phyloP scores from a whole-genome alignment of 371 early-diverging fungal species.

The Gilbertella persicaria region DNA sequence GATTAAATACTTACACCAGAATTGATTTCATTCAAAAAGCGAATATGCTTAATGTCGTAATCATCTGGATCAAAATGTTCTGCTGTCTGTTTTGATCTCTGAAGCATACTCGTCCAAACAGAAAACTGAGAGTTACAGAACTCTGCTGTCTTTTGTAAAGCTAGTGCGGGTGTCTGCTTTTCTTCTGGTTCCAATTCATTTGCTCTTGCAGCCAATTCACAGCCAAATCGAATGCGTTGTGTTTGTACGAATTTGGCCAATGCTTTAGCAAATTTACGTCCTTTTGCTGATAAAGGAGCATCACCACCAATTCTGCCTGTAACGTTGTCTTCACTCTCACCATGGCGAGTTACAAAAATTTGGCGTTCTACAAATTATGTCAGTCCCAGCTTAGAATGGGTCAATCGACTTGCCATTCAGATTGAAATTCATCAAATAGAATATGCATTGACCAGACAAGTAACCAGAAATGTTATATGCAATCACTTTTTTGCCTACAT shows the following conservation, averaged over 20 bases:
- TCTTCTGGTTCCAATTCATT: slow-evolving; percentile 29
- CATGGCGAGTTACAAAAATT: slow-evolving; percentile 84
- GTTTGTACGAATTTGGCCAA: slow-evolving; percentile 66
- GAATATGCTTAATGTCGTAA: slow-evolving; percentile 70
- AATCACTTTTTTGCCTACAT: slow-evolving; percentile 85
- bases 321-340: slow-evolving; percentile 70
- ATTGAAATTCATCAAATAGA: slow-evolving; percentile 85
- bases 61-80: slow-evolving; percentile 68
- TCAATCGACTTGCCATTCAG: slow-evolving; percentile 56
- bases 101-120: slow-evolving; percentile 80
- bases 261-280: slow-evolving; percentile 66
- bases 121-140: slow-evolving; percentile 47
- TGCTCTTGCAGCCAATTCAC: slow-evolving; percentile 31
- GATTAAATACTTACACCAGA: slow-evolving; percentile 58
- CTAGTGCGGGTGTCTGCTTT: slow-evolving; percentile 18
- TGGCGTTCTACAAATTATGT: slow-evolving; percentile 64
- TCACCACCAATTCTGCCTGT: slow-evolving; percentile 73
- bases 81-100: slow-evolving; percentile 71
- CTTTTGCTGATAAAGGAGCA: slow-evolving; percentile 64
- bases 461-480: slow-evolving; percentile 84
- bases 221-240: slow-evolving; percentile 43
- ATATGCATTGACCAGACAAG: slow-evolving; percentile 80
- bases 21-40: slow-evolving; percentile 83
- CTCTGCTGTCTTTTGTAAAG: slow-evolving; percentile 27
- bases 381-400: no score